Evolutionary conservation across 1,139 yeast genomes (phyloP), one percentile per base, ranked within the genome.

Genomic region (Eremothecium coryli): DNA sequence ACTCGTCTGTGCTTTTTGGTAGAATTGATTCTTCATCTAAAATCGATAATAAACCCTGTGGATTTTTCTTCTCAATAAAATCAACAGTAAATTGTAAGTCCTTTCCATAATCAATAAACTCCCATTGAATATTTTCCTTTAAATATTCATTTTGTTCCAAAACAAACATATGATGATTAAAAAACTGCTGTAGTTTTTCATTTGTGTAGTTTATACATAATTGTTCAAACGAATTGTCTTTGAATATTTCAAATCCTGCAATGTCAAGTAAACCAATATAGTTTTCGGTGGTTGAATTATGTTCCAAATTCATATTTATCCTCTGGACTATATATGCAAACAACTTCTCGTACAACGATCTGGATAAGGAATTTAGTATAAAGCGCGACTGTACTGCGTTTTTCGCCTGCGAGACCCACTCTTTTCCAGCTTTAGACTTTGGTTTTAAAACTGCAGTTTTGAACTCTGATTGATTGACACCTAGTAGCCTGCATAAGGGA

Each of bases 81-180:
- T 90, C 94, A 33, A 93, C 90, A 0, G 98, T 90, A 17, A 93
- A 94, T 56, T 90, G 95, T 37, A 90, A 65, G 56, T 93, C 97
- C 43, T 80, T 84, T n/a, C 98, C 98, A 60, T 86, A 93, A 57
- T 93, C 98, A 33, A 88, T 81, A 46, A 82, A 93, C 48, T 86
- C 81, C 99, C 99, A 93, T 45, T 84, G 88, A 38, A 93, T 90
- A 45, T 86, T 84, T 61, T 93, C 98, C 38, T 86, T 73, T 41
- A 88, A 64, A 52, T 93, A 93, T 60, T 93, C 98, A 53, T 88
- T 88, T 60, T 93, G 99, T 58, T 93, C 99, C 27, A 93, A 68
- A 10, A 88, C 93, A 63, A 93, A 93, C 73, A 93, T 88, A 58
- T 90, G 97, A 57, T 93, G 98, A 54, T 93, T 93, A 70, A 93